Conservation (phyloP, 83 land plant species). For the Picea abies region DNA sequence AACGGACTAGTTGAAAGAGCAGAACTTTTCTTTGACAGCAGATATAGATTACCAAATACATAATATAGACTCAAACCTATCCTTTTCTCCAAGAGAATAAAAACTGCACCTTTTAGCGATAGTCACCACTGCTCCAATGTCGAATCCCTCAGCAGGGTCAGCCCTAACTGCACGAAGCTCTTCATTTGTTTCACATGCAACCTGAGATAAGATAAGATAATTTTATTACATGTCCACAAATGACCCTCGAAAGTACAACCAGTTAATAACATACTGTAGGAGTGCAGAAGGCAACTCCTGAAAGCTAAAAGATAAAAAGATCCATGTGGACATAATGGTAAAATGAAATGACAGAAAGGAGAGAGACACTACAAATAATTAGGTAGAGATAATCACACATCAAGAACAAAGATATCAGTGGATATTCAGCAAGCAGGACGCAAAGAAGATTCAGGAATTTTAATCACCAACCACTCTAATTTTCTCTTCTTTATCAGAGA, state of each 20-base stretch:
- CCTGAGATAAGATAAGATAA: slow-evolving; percentile 35
- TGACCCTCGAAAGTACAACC: too few species aligned
- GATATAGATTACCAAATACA: too few species aligned
- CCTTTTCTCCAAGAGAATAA: slow-evolving; percentile 16
- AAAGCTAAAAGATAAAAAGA: too few species aligned
- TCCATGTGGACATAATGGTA: too few species aligned
- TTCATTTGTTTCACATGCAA: slow-evolving; percentile 97
- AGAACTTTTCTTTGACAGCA: too few species aligned
- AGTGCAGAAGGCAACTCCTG: too few species aligned
- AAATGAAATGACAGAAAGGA: not conserved
- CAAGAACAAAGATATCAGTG: too few species aligned
- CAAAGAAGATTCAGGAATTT: too few species aligned
- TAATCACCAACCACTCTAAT: slow-evolving; percentile 80
- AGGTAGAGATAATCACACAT: not conserved
- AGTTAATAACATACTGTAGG: too few species aligned
- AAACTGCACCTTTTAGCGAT: slow-evolving; percentile 80
- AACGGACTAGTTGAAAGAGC: too few species aligned
- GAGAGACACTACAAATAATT: not conserved
- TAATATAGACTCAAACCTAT: slow-evolving; percentile 14
- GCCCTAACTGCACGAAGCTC: slow-evolving; percentile 79
- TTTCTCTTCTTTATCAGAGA: slow-evolving; percentile 98
- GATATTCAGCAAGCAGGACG: too few species aligned
- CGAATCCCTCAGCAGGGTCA: slow-evolving; percentile 80
- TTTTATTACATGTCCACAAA: too few species aligned
- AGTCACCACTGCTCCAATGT: slow-evolving; percentile 79